Conservation (phyloP, 2,329 filamentous ascomycete species). For the Drechslera avenae region DNA sequence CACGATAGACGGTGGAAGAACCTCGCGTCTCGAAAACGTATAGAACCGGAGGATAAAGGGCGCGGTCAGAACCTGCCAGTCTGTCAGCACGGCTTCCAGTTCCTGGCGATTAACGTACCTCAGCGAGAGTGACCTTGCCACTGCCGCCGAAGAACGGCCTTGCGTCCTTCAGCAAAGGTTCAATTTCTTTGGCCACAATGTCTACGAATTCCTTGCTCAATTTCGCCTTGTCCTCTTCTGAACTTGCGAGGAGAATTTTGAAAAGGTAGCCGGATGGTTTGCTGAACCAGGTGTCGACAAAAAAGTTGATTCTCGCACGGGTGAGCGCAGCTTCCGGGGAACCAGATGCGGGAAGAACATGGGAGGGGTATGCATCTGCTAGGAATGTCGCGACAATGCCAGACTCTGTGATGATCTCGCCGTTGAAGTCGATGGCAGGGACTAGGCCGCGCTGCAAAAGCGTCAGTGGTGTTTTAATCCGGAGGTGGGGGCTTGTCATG, state of each 20-base stretch:
- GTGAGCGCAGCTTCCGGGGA: slow-evolving; percentile 61
- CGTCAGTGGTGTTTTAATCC: background rate
- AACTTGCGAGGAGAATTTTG: slow-evolving; percentile 54
- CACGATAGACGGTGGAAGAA: slow-evolving; percentile 59
- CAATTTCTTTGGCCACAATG: slow-evolving; percentile 70
- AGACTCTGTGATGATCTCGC: slow-evolving; percentile 73
- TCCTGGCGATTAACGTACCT: slow-evolving; percentile 59
- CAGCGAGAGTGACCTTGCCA: slow-evolving; percentile 69
- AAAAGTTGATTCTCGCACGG: slow-evolving; percentile 72
- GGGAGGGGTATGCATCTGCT: slow-evolving; percentile 70
- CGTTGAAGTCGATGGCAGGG: slow-evolving; percentile 67
- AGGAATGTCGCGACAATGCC: slow-evolving; percentile 74
- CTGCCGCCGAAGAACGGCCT: slow-evolving; percentile 54
- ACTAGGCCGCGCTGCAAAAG: slow-evolving; percentile 68
- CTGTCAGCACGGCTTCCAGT: slow-evolving; percentile 5
- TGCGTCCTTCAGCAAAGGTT: slow-evolving; percentile 65
- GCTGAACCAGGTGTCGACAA: slow-evolving; percentile 70
- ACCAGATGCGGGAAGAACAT: slow-evolving; percentile 64
- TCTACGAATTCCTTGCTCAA: slow-evolving; percentile 59
- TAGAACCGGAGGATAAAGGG: slow-evolving; percentile 70
- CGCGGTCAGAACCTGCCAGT: slow-evolving; percentile 62
- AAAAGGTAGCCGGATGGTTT: slow-evolving; percentile 62
- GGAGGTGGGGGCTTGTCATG: slow-evolving; percentile 25
- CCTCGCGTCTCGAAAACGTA: slow-evolving; percentile 58
- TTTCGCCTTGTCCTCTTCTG: slow-evolving; percentile 56